Percentiles rank a stretch among this genome's conserved stretches.
Evolutionary conservation across 495 filamentous ascomycete genomes (phyloP).

Genomic region (Aspergillus asperescens): DNA sequence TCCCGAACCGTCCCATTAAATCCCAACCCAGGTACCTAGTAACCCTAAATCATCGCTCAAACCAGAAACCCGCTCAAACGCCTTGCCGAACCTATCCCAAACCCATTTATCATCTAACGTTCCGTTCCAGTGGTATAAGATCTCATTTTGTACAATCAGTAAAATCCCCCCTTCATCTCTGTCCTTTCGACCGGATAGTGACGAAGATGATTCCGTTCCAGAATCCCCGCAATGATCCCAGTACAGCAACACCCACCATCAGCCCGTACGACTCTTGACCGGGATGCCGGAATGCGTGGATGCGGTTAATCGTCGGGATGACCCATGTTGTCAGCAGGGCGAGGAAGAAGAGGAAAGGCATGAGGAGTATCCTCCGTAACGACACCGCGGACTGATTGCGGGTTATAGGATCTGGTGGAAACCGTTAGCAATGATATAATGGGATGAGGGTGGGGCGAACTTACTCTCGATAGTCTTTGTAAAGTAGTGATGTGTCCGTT

Average conservation of each 20-base stretch:
- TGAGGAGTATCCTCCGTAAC: slow-evolving; percentile 43
- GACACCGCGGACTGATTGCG: slow-evolving; percentile 31
- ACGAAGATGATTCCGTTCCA: slow-evolving; percentile 47
- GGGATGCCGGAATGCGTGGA: slow-evolving; percentile 35
- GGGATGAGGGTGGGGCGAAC: not conserved
- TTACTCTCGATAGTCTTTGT: not conserved
- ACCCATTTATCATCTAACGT: not conserved
- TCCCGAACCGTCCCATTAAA: too few species aligned
- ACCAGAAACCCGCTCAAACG: not conserved
- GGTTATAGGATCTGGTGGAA: not conserved
- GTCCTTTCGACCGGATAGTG: slow-evolving; percentile 9
- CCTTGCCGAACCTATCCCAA: not conserved
- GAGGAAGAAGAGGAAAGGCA: slow-evolving; percentile 46
- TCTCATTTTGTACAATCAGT: too few species aligned
- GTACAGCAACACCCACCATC: slow-evolving; percentile 33
- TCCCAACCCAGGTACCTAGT: too few species aligned
- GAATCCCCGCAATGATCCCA: slow-evolving; percentile 42
- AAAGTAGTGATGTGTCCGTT: slow-evolving; percentile 7
- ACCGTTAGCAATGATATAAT: not conserved
- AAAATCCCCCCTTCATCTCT: not conserved
- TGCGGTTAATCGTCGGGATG: slow-evolving; percentile 36
- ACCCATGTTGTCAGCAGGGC: slow-evolving; percentile 44
- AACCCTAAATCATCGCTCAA: too few species aligned
- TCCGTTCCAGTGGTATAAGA: too few species aligned
- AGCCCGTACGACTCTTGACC: slow-evolving; percentile 31